A percentile compares a stretch with the other conserved stretches of the same genome.
Conservation (phyloP, 805 yeast species). For the Citeromyces nyonsensis region DNA sequence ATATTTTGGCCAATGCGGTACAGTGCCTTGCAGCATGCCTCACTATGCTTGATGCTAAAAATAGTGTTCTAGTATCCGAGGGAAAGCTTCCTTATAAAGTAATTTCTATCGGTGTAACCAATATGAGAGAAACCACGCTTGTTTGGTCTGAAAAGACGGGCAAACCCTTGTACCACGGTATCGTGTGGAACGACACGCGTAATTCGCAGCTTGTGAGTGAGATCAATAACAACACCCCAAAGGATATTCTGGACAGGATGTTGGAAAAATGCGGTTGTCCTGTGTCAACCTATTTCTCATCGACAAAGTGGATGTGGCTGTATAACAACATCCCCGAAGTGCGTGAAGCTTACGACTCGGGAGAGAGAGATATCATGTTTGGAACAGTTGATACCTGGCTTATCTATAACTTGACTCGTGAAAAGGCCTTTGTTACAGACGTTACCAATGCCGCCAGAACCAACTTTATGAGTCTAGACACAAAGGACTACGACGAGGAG, state of each 20-base stretch:
- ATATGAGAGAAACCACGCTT: slow-evolving; percentile 89
- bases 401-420: slow-evolving; percentile 65
- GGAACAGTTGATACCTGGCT: slow-evolving; percentile 95
- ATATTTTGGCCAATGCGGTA: slow-evolving; percentile 64
- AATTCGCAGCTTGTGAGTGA: slow-evolving; percentile 58
- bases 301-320: slow-evolving; percentile 81
- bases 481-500: slow-evolving; percentile 60
- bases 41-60: slow-evolving; percentile 38
- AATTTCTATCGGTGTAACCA: slow-evolving; percentile 74
- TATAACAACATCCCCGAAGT: slow-evolving; percentile 63
- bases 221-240: slow-evolving; percentile 35
- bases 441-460: slow-evolving; percentile 89
- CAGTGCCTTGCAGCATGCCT: slow-evolving; percentile 64
- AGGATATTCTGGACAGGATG: slow-evolving; percentile 39
- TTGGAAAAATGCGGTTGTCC: slow-evolving; percentile 71
- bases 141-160: slow-evolving; percentile 84
- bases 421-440: slow-evolving; percentile 63
- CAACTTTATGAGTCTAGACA: slow-evolving; percentile 71
- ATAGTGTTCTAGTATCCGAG: slow-evolving; percentile 14
- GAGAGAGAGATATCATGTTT: slow-evolving; percentile 63
- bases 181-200: slow-evolving; percentile 93
- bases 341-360: slow-evolving; percentile 51
- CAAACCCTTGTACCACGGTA: slow-evolving; percentile 69
- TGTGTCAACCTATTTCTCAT: slow-evolving; percentile 81
- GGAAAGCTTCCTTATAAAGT: slow-evolving; percentile 42